These are phyloP conservation scores for Cutaneotrichosporon cyanovorans DNA, from an alignment of 1,284 basidiomycete species.

Conservation along the genomic window DNA sequence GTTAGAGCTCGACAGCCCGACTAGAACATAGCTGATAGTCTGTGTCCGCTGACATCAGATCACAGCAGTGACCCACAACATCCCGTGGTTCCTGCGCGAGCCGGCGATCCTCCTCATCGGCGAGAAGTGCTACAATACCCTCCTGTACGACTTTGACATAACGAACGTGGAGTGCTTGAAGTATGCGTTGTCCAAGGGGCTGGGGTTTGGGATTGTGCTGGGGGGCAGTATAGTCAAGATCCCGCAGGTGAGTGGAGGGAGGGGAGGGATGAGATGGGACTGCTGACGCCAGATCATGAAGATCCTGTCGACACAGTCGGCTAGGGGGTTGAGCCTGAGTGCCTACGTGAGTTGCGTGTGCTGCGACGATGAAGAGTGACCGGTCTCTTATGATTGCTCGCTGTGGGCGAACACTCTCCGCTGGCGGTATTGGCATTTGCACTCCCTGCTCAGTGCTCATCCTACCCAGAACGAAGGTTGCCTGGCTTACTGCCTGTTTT, in stretches of 20 bases:
- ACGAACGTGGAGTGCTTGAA: constrained; percentile 77
- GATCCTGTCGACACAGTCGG: constrained; percentile 56
- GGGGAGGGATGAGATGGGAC: no score
- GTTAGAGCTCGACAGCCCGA: no score
- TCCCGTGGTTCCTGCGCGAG: constrained; percentile 75
- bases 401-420: no score
- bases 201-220: constrained; percentile 86
- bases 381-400: no score
- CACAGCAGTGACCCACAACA: constrained; percentile 47
- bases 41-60: constrained; percentile 23
- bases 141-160: constrained; percentile 84
- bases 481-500: no score
- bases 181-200: constrained; percentile 81
- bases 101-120: constrained; percentile 76
- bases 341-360: no score
- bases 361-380: no score
- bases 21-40: no score
- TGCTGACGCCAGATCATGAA: constrained; percentile 47
- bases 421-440: no score
- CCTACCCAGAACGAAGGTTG: no score
- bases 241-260: constrained; percentile 67
- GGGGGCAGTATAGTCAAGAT: constrained; percentile 92
- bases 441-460: no score
- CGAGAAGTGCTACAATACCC: constrained; percentile 80
- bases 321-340: constrained; percentile 71